These are phyloP conservation scores for Ogataea ganodermae DNA, from an alignment of 805 yeast species.

Conservation along the genomic window DNA sequence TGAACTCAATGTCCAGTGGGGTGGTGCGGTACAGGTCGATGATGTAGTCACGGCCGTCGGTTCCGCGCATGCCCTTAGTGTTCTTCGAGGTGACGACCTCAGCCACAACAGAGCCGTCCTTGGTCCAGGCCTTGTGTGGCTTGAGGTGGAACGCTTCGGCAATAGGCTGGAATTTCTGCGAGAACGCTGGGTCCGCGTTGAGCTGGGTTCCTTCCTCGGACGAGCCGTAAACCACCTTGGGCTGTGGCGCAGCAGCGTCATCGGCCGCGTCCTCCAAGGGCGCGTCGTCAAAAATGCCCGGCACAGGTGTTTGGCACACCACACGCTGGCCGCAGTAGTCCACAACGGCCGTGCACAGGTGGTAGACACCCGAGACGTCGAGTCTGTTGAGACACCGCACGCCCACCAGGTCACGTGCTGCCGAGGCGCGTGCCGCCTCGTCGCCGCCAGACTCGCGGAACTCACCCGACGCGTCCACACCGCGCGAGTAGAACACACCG, in stretches of 20 bases:
- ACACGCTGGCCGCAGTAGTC: slow-evolving; percentile 89
- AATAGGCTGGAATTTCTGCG: slow-evolving; percentile 54
- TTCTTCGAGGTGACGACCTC: slow-evolving; percentile 71
- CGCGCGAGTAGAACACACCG: slow-evolving; percentile 85
- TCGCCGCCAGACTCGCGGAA: slow-evolving; percentile 73
- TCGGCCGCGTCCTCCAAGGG: slow-evolving; percentile 42
- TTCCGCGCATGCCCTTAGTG: slow-evolving; percentile 82
- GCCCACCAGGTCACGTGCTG: slow-evolving; percentile 75
- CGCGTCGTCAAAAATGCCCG: slow-evolving; percentile 72
- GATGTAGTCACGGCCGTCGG: slow-evolving; percentile 81
- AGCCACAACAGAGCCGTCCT: slow-evolving; percentile 43
- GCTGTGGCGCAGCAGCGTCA: slow-evolving; percentile 37
- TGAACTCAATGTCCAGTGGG: slow-evolving; percentile 80
- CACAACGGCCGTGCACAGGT: slow-evolving; percentile 79
- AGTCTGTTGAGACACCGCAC: slow-evolving; percentile 67
- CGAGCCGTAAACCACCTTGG: slow-evolving; percentile 72
- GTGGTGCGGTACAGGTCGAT: slow-evolving; percentile 83
- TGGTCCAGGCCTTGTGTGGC: slow-evolving; percentile 57
- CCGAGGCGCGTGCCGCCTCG: slow-evolving; percentile 81
- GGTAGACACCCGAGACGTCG: slow-evolving; percentile 63
- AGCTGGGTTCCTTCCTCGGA: slow-evolving; percentile 60
- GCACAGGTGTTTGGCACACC: slow-evolving; percentile 93
- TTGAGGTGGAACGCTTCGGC: slow-evolving; percentile 80
- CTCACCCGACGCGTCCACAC: slow-evolving; percentile 66
- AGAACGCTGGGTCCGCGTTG: slow-evolving; percentile 54